Base-by-base conservation (phyloP, 1,139 yeast species). In the Yamadazyma taylorii region DNA sequence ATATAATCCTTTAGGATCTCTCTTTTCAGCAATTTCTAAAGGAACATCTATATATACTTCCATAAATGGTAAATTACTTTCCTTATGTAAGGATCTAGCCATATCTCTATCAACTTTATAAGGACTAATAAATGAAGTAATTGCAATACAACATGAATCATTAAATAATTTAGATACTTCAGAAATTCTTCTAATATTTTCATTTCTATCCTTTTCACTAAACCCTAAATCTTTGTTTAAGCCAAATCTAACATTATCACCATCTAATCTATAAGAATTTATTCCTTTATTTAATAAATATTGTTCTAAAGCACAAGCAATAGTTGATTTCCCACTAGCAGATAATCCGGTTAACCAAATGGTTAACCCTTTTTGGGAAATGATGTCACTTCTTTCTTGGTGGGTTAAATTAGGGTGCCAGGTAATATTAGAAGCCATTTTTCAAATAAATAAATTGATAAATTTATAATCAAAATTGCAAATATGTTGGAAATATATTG, bases 1-100 rank as follows among this genome's bases (percentile, higher is more conserved):
- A 71, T 90, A 90, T 50, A 90, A 73, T 8, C 97, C 97, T 72
- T 90, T 90, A 46, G 97, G 97, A 63, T 90, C 97, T 66, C 97
- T 85, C 63, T 86, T 77, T 69, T 90, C 97, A 37, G 97, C 97
- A 43, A 89, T 88, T 52, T 83, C 89, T 37, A 90, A 73, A 24
- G 97, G 97, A 34, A 88, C 96, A 59, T 90, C 96, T 33, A 90
- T 89, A 50, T 67, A 88, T 9, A 90, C 95, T 68, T 90, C 97
- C 40, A 90, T 76, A 53, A 90, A 90, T 36, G 95, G 92, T 48
- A 90, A 69, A 30, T 75, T 75, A 47, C 83, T 81, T 47, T 81
- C 79, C 45, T 75, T 78, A 61, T 90, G 97, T 50, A 89, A 70
- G 58, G 82, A 81, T 57, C 97, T 79, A 23, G 97, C 97, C 50